phyloP scores from a whole-genome alignment of 805 yeast species.

The Cyberlindnera mycetangii region DNA sequence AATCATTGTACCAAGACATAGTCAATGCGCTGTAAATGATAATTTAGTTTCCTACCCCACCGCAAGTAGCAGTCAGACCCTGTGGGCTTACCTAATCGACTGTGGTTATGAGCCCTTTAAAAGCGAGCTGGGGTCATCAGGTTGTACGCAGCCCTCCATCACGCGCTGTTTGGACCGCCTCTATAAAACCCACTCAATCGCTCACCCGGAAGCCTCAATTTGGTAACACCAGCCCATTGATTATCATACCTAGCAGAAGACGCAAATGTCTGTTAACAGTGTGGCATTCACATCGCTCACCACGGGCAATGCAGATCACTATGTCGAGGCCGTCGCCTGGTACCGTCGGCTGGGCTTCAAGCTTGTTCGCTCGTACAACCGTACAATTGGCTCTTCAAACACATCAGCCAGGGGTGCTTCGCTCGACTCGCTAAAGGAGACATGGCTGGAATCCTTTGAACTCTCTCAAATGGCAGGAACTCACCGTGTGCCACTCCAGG shows the following conservation, averaged over 20 bases:
- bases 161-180: conserved; percentile 1
- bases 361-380: conserved; percentile 56
- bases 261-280: conserved; percentile 28
- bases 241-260: neutral
- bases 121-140: neutral
- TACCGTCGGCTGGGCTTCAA: conserved; percentile 61
- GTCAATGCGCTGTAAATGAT: too few relatives aligned
- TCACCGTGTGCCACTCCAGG: conserved; percentile 52
- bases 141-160: conserved; percentile 3
- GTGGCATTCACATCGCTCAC: conserved; percentile 62
- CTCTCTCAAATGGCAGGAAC: conserved; percentile 55
- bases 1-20: too few relatives aligned
- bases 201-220: too few relatives aligned
- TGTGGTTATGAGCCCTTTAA: neutral
- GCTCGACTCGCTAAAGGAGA: conserved; percentile 61
- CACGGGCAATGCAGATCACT: conserved; percentile 46
- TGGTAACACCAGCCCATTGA: neutral
- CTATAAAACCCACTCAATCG: neutral
- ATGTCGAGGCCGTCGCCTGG: conserved; percentile 48
- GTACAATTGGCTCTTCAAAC: conserved; percentile 38
- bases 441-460: conserved; percentile 73
- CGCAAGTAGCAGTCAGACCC: too few relatives aligned
- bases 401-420: conserved; percentile 51
- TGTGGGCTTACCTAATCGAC: neutral
- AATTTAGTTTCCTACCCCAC: too few relatives aligned